phyloP scores from a whole-genome alignment of 2,329 filamentous ascomycete genomes.

The Colletotrichum shisoi region DNA sequence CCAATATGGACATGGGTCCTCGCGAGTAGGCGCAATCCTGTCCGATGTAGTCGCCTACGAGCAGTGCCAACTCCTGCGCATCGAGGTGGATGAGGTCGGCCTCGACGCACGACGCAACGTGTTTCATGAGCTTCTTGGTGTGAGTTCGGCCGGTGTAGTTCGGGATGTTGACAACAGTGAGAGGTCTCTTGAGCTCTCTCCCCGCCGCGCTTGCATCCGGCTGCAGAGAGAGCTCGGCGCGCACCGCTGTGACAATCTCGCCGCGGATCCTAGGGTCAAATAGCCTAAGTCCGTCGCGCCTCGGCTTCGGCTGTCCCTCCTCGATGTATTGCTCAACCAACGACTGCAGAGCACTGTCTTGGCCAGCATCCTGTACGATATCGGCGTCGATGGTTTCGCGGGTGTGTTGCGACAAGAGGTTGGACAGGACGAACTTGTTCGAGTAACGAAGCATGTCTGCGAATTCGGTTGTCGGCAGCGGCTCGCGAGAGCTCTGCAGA shows the following conservation, averaged over 20 bases:
- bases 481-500: slow-evolving; percentile 25
- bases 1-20: slow-evolving; percentile 62
- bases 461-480: slow-evolving; percentile 35
- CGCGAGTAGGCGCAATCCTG: slow-evolving; percentile 62
- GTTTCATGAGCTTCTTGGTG: slow-evolving; percentile 60
- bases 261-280: slow-evolving; percentile 37
- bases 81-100: slow-evolving; percentile 75
- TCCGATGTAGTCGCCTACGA: slow-evolving; percentile 74
- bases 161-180: slow-evolving; percentile 49
- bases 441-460: slow-evolving; percentile 38
- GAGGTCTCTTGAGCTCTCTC: slow-evolving; percentile 45
- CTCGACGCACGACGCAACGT: slow-evolving; percentile 66
- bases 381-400: slow-evolving; percentile 18
- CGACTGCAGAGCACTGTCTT: slow-evolving; percentile 19
- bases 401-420: slow-evolving; percentile 34
- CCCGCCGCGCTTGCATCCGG: slow-evolving; percentile 39
- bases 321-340: slow-evolving; percentile 36
- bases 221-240: slow-evolving; percentile 45
- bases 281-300: slow-evolving; percentile 24
- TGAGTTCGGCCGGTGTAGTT: slow-evolving; percentile 46
- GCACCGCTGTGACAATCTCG: slow-evolving; percentile 47
- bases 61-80: slow-evolving; percentile 72
- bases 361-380: slow-evolving; percentile 6
- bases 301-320: slow-evolving; percentile 31
- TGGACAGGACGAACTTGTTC: slow-evolving; percentile 34